Conservation (phyloP, 1,139 yeast species). For the Pichia sp. region DNA sequence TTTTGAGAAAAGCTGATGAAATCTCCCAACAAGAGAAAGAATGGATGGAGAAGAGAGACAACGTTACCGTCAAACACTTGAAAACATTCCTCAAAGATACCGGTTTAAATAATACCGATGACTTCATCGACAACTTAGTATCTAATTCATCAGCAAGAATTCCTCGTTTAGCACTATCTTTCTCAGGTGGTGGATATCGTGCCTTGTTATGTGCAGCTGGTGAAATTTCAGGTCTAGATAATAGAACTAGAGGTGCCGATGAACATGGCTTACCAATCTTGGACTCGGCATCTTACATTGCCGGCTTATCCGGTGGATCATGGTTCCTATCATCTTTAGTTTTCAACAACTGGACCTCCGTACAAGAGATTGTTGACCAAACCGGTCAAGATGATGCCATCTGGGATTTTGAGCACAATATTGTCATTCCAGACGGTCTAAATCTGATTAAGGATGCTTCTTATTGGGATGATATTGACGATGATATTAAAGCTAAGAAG, state of each 20-base stretch:
- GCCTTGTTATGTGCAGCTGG: conserved; percentile 94
- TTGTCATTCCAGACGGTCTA: conserved; percentile 64
- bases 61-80: conserved; percentile 46
- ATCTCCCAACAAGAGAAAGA: conserved; percentile 33
- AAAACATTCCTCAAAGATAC: conserved; percentile 49
- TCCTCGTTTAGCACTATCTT: conserved; percentile 57
- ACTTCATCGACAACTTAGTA: conserved; percentile 34
- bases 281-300: conserved; percentile 65
- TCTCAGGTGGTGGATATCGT: conserved; percentile 90
- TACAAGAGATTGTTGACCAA: conserved; percentile 45
- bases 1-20: conserved; percentile 29
- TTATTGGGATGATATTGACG: conserved; percentile 48
- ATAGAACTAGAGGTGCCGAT: conserved; percentile 53
- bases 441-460: conserved; percentile 49
- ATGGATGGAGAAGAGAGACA: conserved; percentile 44
- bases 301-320: conserved; percentile 81
- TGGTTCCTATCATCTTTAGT: conserved; percentile 81
- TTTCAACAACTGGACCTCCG: conserved; percentile 75
- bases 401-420: conserved; percentile 65
- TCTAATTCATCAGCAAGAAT: conserved; percentile 21
- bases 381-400: conserved; percentile 38
- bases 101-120: conserved; percentile 45
- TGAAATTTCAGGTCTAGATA: conserved; percentile 70
- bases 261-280: conserved; percentile 72
- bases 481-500: conserved; percentile 51